Evolutionary conservation across 2,329 filamentous ascomycete species (phyloP).

Genomic region (Pseudopyrenochaeta lycopersici): DNA sequence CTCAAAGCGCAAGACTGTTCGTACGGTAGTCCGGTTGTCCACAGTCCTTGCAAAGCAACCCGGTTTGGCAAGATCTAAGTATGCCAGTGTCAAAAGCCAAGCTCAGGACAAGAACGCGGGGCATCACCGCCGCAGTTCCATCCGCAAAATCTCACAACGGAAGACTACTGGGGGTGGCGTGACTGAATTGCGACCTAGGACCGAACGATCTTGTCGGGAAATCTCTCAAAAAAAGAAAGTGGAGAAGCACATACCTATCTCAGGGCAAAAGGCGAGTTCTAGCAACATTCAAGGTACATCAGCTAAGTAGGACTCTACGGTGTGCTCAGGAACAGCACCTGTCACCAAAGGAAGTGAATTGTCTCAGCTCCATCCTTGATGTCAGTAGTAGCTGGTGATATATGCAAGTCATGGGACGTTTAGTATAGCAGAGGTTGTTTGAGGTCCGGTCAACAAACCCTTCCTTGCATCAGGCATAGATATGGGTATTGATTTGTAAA

Average conservation of each 20-base stretch:
- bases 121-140: background rate
- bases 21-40: background rate
- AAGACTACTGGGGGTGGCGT: background rate
- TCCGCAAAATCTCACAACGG: background rate
- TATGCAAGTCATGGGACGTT: background rate
- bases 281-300: background rate
- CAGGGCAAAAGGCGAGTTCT: background rate
- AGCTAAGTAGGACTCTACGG: background rate
- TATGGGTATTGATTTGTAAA: too few species aligned
- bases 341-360: too few species aligned
- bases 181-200: background rate
- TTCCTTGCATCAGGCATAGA: background rate
- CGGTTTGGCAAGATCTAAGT: constrained; percentile 12
- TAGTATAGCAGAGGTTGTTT: background rate
- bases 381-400: background rate
- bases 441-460: background rate
- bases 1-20: background rate
- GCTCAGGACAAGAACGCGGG: background rate
- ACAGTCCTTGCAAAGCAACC: constrained; percentile 4
- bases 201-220: background rate
- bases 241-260: background rate
- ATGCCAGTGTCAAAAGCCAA: background rate
- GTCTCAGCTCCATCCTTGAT: background rate
- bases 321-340: too few species aligned
- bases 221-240: background rate